phyloP scores from a whole-genome alignment of 176 grass and related monocot species.

The Hordeum vulgare region DNA sequence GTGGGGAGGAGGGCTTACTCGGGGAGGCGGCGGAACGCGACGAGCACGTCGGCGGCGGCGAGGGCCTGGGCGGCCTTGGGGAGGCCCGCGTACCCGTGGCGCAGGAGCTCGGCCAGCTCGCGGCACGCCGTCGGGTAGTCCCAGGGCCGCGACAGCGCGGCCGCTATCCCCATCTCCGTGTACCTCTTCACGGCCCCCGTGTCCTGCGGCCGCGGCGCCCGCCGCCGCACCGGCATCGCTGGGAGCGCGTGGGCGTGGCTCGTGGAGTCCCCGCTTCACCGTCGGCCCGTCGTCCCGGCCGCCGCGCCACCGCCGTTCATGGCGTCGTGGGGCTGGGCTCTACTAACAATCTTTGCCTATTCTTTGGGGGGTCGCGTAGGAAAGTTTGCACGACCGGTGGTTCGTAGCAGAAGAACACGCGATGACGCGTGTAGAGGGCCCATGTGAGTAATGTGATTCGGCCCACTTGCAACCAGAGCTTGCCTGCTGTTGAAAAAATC shows the following conservation, averaged over 20 bases:
- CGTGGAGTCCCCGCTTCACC: background rate
- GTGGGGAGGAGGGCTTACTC: constrained; percentile 32
- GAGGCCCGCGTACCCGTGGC: constrained; percentile 46
- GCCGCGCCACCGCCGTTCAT: too few species aligned
- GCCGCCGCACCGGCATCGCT: constrained; percentile 36
- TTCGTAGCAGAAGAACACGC: background rate
- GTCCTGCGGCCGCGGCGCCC: constrained; percentile 29
- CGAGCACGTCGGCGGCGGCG: constrained; percentile 46
- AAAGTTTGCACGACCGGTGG: background rate
- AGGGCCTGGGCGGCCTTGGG: constrained; percentile 59
- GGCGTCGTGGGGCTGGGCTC: background rate
- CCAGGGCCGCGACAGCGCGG: constrained; percentile 45
- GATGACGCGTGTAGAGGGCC: background rate
- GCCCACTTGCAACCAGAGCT: background rate
- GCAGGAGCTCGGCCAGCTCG: constrained; percentile 61
- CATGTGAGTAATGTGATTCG: background rate
- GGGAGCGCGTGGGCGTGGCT: background rate
- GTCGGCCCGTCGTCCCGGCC: background rate
- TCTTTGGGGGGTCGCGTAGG: background rate
- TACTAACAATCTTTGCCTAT: background rate
- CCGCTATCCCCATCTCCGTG: constrained; percentile 41
- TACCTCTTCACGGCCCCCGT: constrained; percentile 39
- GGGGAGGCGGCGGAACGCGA: constrained; percentile 70
- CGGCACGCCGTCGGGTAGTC: constrained; percentile 76
- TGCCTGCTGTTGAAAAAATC: too few species aligned